Base-by-base conservation (phyloP, 2,329 filamentous ascomycete species). In the Aspergillus sp. region DNA sequence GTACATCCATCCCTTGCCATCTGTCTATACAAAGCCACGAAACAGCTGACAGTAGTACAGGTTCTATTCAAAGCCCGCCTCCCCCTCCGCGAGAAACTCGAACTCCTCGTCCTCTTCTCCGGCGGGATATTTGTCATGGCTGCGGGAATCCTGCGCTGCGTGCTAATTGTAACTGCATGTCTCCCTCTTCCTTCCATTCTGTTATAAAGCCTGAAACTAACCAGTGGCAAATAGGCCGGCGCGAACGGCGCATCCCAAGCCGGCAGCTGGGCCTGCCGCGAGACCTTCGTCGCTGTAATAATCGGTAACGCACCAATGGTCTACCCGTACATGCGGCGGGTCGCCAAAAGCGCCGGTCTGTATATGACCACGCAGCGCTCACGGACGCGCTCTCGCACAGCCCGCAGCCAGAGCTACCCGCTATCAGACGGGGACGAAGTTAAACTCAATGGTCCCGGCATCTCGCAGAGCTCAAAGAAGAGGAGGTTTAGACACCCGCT, bases 101-200 rank as follows among this genome's bases (percentile, higher is more conserved):
- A 80, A 3, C 72, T 86, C 0, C 72, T 83, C 2, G 57, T 83
- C 4, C 74, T 87, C 15, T 86, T 85, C 66, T 79, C 78, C 36
- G 82, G 82, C 12, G 83, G 81, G 5, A 64, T 81, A 12, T 84
- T 86, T 62, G 79, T 85, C 48, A 84, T 83, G 62, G 76, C 80
- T 39, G 79, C 79, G 17, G 81, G 80, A 3, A 78, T 85, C 55
- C 70, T 86, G 8, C 81, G 83, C 42, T 82, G 80, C 53, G 76
- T 82, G 4, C 68, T 82, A 7, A 83, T 85, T 45, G 55, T 83
- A 24, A 78, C 71, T 2, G 74, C 76, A 61, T 18, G 6, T 3
- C 7, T 18, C 26, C 7, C 22, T 39, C n/a, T n/a, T n/a, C n/a
- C n/a, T n/a, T n/a, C n/a, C n/a, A n/a, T n/a, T n/a, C n/a, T n/a